Base-by-base conservation (phyloP, 768 basidiomycete species). In the Termitomyces sp. region DNA sequence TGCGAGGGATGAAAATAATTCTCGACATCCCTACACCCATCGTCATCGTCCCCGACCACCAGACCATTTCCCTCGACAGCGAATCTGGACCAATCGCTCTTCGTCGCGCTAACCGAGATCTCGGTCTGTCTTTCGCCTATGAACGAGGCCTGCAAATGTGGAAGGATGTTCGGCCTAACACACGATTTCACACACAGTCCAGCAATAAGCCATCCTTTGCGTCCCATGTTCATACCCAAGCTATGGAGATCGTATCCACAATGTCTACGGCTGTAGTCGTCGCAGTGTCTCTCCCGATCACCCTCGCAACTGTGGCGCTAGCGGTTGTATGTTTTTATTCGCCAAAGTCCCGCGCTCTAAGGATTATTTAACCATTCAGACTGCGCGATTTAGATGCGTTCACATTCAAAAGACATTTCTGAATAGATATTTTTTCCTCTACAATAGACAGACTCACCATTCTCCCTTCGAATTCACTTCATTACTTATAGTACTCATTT, bases 261-360 rank as follows among this genome's bases (percentile, higher is more conserved):
- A 36, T 73, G 14, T 60, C 67, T 20, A 64, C 71, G n/a, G 54
- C 73, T 15, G 61, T 71, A 10, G 68, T 70, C 53, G 67, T 69
- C 29, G 68, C 69, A 58, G 43, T 78, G 48, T 72, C 74, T 12
- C 64, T 78, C 56, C 73, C 75, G 36, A 61, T 77, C 59, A 72
- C 77, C 15, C 68, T 76, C 45, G 70, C 76, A 14, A 76, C 75
- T 32, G 54, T 79, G 31, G 69, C 74, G 48, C 65, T 78, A 54
- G 77, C 74, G 40, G 67, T 80, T 50, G 62, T 79, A 42, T 79
- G 77, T 37, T 59, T 59, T 56, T 57, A 58, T 38, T 61, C 60
- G 29, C 34, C 48, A 3, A 57, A 53, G 32, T 57, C 62, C n/a
- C 53, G 54, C 29, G 62, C 58, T 56, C 40, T 56, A 45, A 46